Percentiles rank a stretch among this genome's conserved stretches.
Conservation (phyloP, 768 basidiomycete species). For the Boletus huronensis region DNA sequence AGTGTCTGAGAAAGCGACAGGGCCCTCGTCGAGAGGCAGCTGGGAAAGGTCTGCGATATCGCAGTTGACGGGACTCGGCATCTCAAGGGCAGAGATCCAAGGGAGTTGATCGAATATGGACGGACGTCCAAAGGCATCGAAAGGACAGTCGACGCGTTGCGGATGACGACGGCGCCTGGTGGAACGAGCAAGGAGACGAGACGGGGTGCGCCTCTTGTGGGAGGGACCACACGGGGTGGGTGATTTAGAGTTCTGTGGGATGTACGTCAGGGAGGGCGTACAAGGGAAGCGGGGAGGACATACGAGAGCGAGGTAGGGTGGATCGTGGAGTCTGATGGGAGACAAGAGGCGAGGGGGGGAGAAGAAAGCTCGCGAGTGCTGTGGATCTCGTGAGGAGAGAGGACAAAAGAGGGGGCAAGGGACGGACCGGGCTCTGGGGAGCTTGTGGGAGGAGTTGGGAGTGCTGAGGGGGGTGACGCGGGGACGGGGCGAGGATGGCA, state of each 20-base stretch:
- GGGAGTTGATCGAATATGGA: constrained; percentile 59
- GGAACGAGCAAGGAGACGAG: constrained; percentile 36
- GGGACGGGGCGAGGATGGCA: constrained; percentile 42
- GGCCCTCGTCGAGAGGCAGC: constrained; percentile 35
- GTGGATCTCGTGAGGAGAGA: constrained; percentile 7
- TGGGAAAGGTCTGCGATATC: constrained; percentile 70
- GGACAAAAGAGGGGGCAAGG: not conserved
- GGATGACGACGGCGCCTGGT: constrained; percentile 41
- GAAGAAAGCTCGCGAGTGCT: constrained; percentile 25
- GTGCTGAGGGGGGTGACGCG: constrained; percentile 30
- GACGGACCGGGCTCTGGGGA: constrained; percentile 2
- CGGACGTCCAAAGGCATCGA: constrained; percentile 33
- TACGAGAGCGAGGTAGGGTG: constrained; percentile 21
- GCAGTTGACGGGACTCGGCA: constrained; percentile 41
- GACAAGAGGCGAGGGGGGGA: constrained; percentile 37
- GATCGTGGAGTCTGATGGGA: constrained; percentile 35
- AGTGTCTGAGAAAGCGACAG: constrained; percentile 17
- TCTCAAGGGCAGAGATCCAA: constrained; percentile 62
- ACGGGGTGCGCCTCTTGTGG: constrained; percentile 36
- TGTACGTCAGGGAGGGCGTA: constrained; percentile 5
- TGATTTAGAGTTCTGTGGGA: constrained; percentile 37
- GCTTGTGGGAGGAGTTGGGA: constrained; percentile 10
- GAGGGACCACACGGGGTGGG: constrained; percentile 37
- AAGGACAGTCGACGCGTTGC: constrained; percentile 39
- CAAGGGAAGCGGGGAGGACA: not conserved